Evolutionary conservation across 352 stramenopile species (phyloP), one percentile per base, ranked within the genome.

Genomic region (Pythium scleroteichum): DNA sequence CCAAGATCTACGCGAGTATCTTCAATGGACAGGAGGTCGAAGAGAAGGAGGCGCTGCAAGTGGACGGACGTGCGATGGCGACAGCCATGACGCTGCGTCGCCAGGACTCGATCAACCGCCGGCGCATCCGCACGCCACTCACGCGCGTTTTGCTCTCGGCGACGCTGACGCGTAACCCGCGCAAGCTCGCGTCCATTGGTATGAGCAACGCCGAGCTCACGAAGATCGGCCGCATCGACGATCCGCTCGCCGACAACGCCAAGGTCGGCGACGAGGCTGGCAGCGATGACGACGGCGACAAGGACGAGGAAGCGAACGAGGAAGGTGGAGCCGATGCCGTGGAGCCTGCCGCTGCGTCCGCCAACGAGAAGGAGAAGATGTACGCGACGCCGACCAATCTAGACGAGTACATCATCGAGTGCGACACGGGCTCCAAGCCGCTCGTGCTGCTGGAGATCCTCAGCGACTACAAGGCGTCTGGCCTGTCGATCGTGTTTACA

Each of bases 91-190:
- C 80, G 40, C 90, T 80, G 59, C 77, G 78, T 29, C 76, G 78
- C 26, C 80, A 85, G 72, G 86, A 87, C 61, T 87, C 77, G 59
- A 92, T 93, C 79, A 85, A 95, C 59, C 72, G 81, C 53, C 78
- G 81, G 5, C 80, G 78, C 22, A 90, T 94, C 48, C 80, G 79
- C 24, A 91, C 82, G 44, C 84, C 94, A 32, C 72, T 99, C 40
- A 93, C 93, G n/a, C 92, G 98, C 55, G 84, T 99, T 29, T 72
- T 99, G 32, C 88, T 99, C 50, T 99, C 96, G n/a, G 97, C 97
- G 20, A 99, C 97, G 16, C 73, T 99, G 42, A 99, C 96, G 50
- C 90, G 90, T 22, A 97, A 99, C 83, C 97, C 97, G 45, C 84
- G 96, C 53, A 98, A 99, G 67, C 79, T 99, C 42, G 93, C 96